These are phyloP conservation scores for Lentinula raphanica DNA, from an alignment of 768 basidiomycete species.

Conservation along the genomic window DNA sequence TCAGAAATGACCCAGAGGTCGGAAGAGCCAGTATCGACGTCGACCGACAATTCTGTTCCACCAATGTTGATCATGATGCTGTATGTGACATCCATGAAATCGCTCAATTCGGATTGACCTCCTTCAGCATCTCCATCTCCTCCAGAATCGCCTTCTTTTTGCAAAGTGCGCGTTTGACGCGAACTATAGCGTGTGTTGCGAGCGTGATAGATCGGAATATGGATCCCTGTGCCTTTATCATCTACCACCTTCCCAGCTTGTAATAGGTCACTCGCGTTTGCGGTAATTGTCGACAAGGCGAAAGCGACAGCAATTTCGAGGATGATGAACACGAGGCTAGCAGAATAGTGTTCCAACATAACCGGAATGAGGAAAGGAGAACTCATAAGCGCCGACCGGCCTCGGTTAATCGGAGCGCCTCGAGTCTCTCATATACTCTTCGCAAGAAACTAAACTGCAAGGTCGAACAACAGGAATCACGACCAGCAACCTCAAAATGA, in stretches of 20 bases:
- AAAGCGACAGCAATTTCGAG: too few relatives aligned
- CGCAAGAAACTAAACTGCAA: too few relatives aligned
- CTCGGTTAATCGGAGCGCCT: too few relatives aligned
- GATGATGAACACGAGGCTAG: too few relatives aligned
- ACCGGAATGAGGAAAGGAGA: too few relatives aligned
- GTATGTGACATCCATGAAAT: constrained; percentile 60
- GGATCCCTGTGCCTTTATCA: neutral
- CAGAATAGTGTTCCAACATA: too few relatives aligned
- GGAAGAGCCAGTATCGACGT: constrained; percentile 73
- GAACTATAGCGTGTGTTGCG: too few relatives aligned
- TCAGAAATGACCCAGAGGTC: constrained; percentile 72
- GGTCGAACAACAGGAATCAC: too few relatives aligned
- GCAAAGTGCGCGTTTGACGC: neutral
- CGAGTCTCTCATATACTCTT: too few relatives aligned
- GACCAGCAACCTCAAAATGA: too few relatives aligned
- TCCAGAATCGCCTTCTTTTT: neutral
- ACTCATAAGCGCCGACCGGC: too few relatives aligned
- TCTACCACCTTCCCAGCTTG: neutral
- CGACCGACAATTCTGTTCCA: constrained; percentile 43
- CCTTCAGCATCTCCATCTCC: neutral
- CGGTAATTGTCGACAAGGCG: neutral
- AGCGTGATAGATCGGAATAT: neutral
- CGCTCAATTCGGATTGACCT: constrained; percentile 39
- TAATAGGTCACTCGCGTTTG: neutral
- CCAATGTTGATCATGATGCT: constrained; percentile 58